phyloP scores from a whole-genome alignment of 495 filamentous ascomycete species.

The Rhizodiscina lignyota region DNA sequence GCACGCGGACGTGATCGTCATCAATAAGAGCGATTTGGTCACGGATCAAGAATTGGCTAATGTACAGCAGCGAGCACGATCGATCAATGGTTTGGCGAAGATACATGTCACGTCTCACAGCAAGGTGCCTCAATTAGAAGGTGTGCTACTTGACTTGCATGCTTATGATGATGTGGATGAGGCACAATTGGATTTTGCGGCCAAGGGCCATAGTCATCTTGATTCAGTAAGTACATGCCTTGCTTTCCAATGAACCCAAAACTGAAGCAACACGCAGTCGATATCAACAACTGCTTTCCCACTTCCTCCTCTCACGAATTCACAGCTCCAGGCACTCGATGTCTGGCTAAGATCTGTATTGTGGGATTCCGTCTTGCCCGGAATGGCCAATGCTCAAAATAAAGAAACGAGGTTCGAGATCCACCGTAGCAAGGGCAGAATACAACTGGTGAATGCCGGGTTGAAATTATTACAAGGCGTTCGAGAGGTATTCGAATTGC shows the following conservation, averaged over 20 bases:
- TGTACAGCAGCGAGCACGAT: slow-evolving; percentile 48
- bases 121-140: slow-evolving; percentile 64
- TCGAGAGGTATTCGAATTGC: slow-evolving; percentile 80
- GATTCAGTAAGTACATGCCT: slow-evolving; percentile 46
- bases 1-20: slow-evolving; percentile 86
- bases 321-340: slow-evolving; percentile 46
- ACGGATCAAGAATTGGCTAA: slow-evolving; percentile 42
- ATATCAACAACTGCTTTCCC: slow-evolving; percentile 72
- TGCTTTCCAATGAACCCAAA: not conserved
- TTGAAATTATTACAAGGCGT: slow-evolving; percentile 79
- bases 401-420: slow-evolving; percentile 43
- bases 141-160: slow-evolving; percentile 74
- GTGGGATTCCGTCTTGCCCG: slow-evolving; percentile 61
- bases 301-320: slow-evolving; percentile 35
- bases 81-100: slow-evolving; percentile 83
- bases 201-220: slow-evolving; percentile 43
- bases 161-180: slow-evolving; percentile 71
- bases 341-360: slow-evolving; percentile 68
- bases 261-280: slow-evolving; percentile 30
- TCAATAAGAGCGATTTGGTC: slow-evolving; percentile 94
- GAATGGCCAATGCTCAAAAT: not conserved
- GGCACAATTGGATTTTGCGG: slow-evolving; percentile 36
- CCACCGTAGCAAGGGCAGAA: slow-evolving; percentile 70
- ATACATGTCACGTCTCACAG: slow-evolving; percentile 68
- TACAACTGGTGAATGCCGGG: slow-evolving; percentile 42